Evolutionary conservation across 305 asterid genomes (phyloP).

Genomic region (Rubia balearica): DNA sequence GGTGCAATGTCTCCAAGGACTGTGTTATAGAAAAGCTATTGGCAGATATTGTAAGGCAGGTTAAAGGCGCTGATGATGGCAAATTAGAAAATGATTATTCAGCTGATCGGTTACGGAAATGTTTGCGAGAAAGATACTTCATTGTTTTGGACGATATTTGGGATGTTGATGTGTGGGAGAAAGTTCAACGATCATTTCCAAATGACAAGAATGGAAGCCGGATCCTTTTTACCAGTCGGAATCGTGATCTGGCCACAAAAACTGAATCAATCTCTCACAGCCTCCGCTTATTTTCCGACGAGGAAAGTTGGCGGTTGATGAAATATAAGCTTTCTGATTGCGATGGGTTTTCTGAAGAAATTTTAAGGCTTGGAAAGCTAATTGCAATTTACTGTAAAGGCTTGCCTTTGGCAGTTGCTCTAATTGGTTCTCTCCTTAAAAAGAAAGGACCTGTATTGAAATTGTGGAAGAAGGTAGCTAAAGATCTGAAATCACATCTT

Average conservation of each 20-base stretch:
- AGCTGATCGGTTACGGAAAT: no score
- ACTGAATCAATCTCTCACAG: not conserved
- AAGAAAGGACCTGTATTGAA: not conserved
- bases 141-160: not conserved
- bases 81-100: no score
- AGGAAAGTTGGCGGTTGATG: constrained; percentile 11
- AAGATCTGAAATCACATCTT: not conserved
- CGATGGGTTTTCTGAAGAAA: not conserved
- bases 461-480: constrained; percentile 10
- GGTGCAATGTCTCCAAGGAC: no score
- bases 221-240: constrained; percentile 13
- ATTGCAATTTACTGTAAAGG: constrained; percentile 14
- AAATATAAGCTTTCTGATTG: not conserved
- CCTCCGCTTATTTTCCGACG: not conserved
- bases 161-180: not conserved
- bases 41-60: no score
- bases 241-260: not conserved
- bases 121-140: not conserved
- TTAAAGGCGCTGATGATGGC: no score
- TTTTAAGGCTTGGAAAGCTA: not conserved
- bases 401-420: constrained; percentile 11
- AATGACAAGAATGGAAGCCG: constrained; percentile 10
- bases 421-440: constrained; percentile 3
- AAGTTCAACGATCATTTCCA: not conserved
- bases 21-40: no score